Percentiles rank a stretch among this genome's conserved stretches.
Conservation (phyloP, 2,329 filamentous ascomycete species). For the Neospermospora avenae region DNA sequence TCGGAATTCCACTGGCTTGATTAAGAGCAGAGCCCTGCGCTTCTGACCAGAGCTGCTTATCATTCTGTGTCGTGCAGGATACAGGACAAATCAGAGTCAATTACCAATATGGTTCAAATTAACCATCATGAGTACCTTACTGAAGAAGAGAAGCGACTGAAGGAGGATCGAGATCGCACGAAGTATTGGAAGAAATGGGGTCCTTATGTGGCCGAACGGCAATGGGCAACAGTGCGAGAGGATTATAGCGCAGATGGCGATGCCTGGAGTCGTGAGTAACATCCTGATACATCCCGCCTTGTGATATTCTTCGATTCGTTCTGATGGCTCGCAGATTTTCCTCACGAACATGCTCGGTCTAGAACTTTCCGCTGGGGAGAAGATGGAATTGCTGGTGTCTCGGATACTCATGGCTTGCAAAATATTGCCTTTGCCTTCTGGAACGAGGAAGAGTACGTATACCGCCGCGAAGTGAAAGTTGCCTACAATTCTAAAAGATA, state of each 20-base stretch:
- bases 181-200: constrained; percentile 99
- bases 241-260: constrained; percentile 89
- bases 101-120: constrained; percentile 74
- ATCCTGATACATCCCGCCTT: not conserved
- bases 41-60: not conserved
- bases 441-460: constrained; percentile 87
- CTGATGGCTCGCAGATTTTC: constrained; percentile 64
- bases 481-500: constrained; percentile 33
- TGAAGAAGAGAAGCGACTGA: constrained; percentile 85
- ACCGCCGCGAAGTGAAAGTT: not conserved
- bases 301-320: constrained; percentile 24
- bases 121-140: constrained; percentile 85
- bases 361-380: constrained; percentile 94
- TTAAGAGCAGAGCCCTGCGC: not conserved
- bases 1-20: not conserved
- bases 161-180: constrained; percentile 74
- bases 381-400: constrained; percentile 94
- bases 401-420: constrained; percentile 83
- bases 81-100: not conserved
- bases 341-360: constrained; percentile 86
- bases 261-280: constrained; percentile 84
- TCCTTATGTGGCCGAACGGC: constrained; percentile 86
- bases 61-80: not conserved
- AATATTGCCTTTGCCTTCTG: constrained; percentile 96
- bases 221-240: constrained; percentile 94